Base-by-base conservation (phyloP, 2,329 filamentous ascomycete genomes). In the Stachybotrys chartarum region DNA sequence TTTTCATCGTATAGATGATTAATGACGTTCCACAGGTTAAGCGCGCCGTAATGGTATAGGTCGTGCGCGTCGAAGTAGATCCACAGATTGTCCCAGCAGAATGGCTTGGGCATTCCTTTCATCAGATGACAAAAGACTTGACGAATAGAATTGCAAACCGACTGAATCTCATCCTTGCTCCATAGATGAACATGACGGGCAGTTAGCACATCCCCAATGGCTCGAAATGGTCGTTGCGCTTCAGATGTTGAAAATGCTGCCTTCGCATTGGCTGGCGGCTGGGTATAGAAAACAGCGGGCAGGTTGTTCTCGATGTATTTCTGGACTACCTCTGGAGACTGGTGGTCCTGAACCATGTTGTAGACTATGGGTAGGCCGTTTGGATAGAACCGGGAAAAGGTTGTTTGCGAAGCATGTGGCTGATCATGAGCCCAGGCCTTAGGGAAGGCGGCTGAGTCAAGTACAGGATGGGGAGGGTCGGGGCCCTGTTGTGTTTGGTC, bases 11-110 rank as follows among this genome's bases (percentile, higher is more conserved):
- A 64, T 1, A 80, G 62, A 8, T 70, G 68, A 32, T 72, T 69
- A 49, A 78, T 59, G 39, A 80, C 68, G 30, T 74, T 75, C 72
- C 73, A 78, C 12, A 81, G 66, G 57, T 82, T 82, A 57, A 73
- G 66, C 0, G 73, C 74, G 7, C 79, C 79, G 12, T 72, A 67
- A 42, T 69, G 51, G 62, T 77, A 81, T 31, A 82, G 65, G 52
- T 81, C 78, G 10, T 64, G 56, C 1, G 72, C 69, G 58, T 81
- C 78, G 51, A 77, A 82, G 59, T 76, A 80, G 2, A 64, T 60
- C 66, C 75, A 79, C 24, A 81, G 63, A 30, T 77, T 72, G 42
- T 70, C 68, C 64, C 71, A 76, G 57, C 55, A 65, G 31, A 63
- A 16, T 2, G 66, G 69, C 35, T 6, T 42, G 35, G 35, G 57